Evolutionary conservation across 164 flowering plant genomes (phyloP).

Genomic region (Warburgia ugandensis): DNA sequence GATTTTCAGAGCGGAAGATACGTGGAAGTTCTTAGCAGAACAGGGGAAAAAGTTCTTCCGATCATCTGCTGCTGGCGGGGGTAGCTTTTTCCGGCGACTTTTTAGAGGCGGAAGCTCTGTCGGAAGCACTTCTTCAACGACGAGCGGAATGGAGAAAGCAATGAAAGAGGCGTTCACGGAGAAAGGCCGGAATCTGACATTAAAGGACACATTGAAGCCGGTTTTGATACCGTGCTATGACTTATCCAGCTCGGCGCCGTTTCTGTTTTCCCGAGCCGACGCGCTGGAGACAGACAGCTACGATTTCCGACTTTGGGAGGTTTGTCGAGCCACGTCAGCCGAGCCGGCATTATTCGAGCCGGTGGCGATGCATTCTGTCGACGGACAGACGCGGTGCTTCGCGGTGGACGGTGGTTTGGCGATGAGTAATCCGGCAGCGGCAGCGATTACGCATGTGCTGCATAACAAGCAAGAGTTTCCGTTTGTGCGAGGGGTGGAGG

Average conservation of each 20-base stretch:
- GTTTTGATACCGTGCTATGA: constrained; percentile 91
- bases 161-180: constrained; percentile 57
- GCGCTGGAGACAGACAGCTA: constrained; percentile 78
- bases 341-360: constrained; percentile 65
- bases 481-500: constrained; percentile 89
- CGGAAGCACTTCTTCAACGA: constrained; percentile 11
- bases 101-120: constrained; percentile 10
- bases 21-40: constrained; percentile 66
- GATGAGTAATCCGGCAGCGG: constrained; percentile 90
- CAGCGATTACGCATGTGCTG: constrained; percentile 95
- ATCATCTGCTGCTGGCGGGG: neutral
- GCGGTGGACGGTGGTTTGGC: constrained; percentile 83
- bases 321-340: constrained; percentile 84
- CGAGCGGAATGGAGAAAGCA: constrained; percentile 40
- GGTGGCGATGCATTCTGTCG: constrained; percentile 56
- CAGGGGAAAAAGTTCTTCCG: constrained; percentile 36
- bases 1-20: constrained; percentile 67
- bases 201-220: constrained; percentile 84
- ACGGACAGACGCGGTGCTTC: constrained; percentile 58
- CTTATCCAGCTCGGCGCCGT: constrained; percentile 80
- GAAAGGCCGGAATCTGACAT: constrained; percentile 40
- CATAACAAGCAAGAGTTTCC: constrained; percentile 98
- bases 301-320: constrained; percentile 83
- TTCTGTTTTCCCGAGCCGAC: constrained; percentile 86
- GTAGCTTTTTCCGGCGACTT: constrained; percentile 29